These are phyloP conservation scores for Ceratocystis alfenasii DNA, from an alignment of 2,329 filamentous ascomycete species.

Conservation along the genomic window DNA sequence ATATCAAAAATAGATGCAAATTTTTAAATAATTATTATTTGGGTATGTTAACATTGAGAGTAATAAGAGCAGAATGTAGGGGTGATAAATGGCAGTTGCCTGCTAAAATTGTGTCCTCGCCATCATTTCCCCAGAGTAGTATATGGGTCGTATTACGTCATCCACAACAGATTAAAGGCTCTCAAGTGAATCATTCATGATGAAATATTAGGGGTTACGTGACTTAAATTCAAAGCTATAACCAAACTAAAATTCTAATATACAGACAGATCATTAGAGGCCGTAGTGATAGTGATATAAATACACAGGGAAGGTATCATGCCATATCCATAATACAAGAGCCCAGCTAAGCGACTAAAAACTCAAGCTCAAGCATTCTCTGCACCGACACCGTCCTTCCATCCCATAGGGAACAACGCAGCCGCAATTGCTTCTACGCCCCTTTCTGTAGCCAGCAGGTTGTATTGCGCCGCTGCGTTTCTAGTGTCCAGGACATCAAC, in stretches of 20 bases:
- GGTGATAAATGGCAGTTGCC: not conserved
- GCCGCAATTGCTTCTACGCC: conserved; percentile 77
- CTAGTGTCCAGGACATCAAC: conserved; percentile 84
- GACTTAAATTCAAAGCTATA: not conserved
- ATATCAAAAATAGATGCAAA: not conserved
- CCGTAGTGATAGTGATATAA: not conserved
- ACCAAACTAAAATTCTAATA: not conserved
- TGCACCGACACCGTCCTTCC: conserved; percentile 50
- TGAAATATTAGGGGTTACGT: not conserved
- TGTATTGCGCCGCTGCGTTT: conserved; percentile 91
- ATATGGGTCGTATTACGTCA: not conserved
- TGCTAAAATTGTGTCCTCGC: not conserved
- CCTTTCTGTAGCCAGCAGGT: conserved; percentile 85
- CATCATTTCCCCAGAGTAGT: not conserved
- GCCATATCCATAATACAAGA: too few species aligned
- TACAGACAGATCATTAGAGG: not conserved
- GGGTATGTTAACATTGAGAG: not conserved
- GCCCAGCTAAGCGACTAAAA: not conserved
- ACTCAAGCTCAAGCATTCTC: conserved; percentile 3
- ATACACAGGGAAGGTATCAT: not conserved
- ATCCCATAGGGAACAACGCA: conserved; percentile 75
- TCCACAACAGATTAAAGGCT: not conserved
- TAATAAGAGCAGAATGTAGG: not conserved
- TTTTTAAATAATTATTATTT: not conserved
- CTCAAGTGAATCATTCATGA: not conserved